phyloP scores from a whole-genome alignment of 306 rosid species.

The Lathyrus aphaca region DNA sequence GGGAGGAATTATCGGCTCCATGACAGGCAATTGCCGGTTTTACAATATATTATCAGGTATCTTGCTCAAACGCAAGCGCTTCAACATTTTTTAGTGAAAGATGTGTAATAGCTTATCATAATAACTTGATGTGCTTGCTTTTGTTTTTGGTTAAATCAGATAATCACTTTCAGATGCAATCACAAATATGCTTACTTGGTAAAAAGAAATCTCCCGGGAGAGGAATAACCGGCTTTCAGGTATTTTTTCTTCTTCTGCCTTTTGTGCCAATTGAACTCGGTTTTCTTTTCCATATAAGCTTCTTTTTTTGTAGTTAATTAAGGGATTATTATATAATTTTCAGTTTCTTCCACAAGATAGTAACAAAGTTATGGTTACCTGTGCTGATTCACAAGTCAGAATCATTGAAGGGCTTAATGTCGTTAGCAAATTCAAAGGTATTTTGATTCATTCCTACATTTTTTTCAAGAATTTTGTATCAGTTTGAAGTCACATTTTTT shows the following conservation, averaged over 20 bases:
- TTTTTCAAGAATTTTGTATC: not conserved
- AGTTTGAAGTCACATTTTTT: not conserved
- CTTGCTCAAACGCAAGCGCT: conserved; percentile 4
- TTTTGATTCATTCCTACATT: conserved; percentile 19
- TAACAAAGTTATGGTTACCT: conserved; percentile 76
- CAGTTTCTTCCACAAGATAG: conserved; percentile 82
- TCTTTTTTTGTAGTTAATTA: not conserved
- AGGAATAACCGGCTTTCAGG: conserved; percentile 94
- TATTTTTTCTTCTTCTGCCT: conserved; percentile 37
- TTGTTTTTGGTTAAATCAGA: conserved; percentile 58
- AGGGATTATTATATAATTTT: conserved; percentile 32
- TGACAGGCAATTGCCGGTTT: conserved; percentile 79
- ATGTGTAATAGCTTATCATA: not conserved
- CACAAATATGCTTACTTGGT: conserved; percentile 56
- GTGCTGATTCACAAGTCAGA: conserved; percentile 88
- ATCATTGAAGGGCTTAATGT: conserved; percentile 73
- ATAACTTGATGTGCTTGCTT: not conserved
- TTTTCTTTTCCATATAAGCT: conserved; percentile 7
- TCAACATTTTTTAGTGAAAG: conserved; percentile 13
- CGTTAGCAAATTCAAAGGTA: conserved; percentile 81
- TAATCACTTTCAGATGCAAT: conserved; percentile 69
- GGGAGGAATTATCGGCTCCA: conserved; percentile 87
- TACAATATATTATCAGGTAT: conserved; percentile 78
- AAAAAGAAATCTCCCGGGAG: conserved; percentile 79
- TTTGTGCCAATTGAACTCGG: conserved; percentile 24